Base-by-base conservation (phyloP, 495 filamentous ascomycete genomes). In the Daldinia caldariorum region DNA sequence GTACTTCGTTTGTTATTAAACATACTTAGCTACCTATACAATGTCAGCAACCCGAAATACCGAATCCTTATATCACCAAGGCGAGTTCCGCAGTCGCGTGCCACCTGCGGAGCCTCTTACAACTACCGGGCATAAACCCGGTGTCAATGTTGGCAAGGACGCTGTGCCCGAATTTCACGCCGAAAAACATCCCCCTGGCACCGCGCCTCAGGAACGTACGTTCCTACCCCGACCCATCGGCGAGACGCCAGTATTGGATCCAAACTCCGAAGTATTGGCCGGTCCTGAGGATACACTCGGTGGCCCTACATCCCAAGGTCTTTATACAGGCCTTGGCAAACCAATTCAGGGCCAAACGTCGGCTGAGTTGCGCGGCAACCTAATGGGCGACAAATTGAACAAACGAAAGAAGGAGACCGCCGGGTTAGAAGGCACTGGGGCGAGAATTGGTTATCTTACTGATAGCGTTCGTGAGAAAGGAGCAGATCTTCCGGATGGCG, bases 231-330 rank as follows among this genome's bases (percentile, higher is more conserved):
- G 89, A 71, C 68, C 84, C 12, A 73, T 75, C 26, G 73, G 74
- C 69, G 82, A 85, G 51, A 69, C 77, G 18, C 83, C 87, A 62
- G 83, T 84, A 22, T 75, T 79, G 66, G 85, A 86, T 66, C 32
- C 67, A 18, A 56, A 61, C 26, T 29, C 20, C 6, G 60, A 56
- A 43, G 39, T 20, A 5, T 38, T 45, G 1, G 57, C 72, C 60
- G 63, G 74, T 8, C 84, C 89, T 3, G 75, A 77, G 0, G 84
- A 87, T 29, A 88, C 89, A 0, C 74, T 92, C 13, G 76, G 74
- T 18, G 92, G 92, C 4, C 83, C 90, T 2, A 92, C 89, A 0
- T 90, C 86, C 3, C 73, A 72, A 34, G 86, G 89, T 57, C 83
- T 94, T 5, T 75, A 93, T 78, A 80, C 77, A 0, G 86, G 89